Evolutionary conservation across 768 basidiomycete species (phyloP), one percentile per base, ranked within the genome.

Genomic region (Naematelia aurantialba): DNA sequence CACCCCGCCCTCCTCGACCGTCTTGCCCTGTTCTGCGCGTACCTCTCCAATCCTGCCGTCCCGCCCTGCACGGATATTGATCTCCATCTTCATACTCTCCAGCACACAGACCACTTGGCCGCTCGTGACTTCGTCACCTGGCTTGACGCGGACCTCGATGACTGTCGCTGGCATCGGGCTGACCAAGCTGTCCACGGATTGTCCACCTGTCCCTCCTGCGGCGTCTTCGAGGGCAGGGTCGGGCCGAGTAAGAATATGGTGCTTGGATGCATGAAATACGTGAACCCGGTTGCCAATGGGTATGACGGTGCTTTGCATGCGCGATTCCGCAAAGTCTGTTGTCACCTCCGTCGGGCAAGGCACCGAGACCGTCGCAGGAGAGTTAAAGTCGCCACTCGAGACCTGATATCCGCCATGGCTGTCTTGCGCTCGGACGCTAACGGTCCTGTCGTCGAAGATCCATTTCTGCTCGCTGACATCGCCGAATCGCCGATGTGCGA

Each of bases 41-140:
- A 94, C 83, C 46, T 82, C 80, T 66, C 81, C 85, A 5, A 94
- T 86, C 4, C 85, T 79, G 3, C 91, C 92, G 34, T 82, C 79
- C 5, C 79, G 80, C 59, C 85, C 82, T 13, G 89, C 85, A 55
- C 90, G 81, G 63, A 96, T 76, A 44, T 90, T 88, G 39, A 88
- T 93, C 79, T 94, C 91, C 63, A 91, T 96, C 84, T 97, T 97
- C 92, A 96, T 97, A 71, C 91, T 94, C 79, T 94, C 92, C 70
- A 94, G 78, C 4, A 93, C 84, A 27, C 91, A 85, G 8, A 91
- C 81, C 5, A 83, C 84, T 70, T 92, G 88, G 0, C 89, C 90
- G 69, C 83, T 85, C 78, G 87, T 85, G 42, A 96, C 88, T 13
- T 76, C 80, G 52, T 93, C 87, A 3, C 91, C 92, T 1, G 83